phyloP scores from a whole-genome alignment of 192 early-diverging fungal genomes.

The Linnemannia exigua region DNA sequence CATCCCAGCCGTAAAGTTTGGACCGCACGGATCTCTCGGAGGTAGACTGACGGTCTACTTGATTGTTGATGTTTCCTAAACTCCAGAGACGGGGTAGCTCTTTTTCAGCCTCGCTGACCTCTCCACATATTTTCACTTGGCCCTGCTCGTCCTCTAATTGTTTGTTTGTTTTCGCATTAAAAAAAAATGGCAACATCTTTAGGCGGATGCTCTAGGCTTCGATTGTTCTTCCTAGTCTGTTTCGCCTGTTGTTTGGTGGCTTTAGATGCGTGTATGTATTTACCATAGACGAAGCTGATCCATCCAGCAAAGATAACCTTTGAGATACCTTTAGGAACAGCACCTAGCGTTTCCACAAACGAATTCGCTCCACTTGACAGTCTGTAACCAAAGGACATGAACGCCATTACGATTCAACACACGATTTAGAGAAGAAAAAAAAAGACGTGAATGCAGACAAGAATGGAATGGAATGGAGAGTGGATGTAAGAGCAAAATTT shows the following conservation, averaged over 20 bases:
- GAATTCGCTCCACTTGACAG: background rate
- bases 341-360: background rate
- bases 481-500: background rate
- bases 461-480: background rate
- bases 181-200: background rate
- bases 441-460: background rate
- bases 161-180: background rate
- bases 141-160: background rate
- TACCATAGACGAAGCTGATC: constrained; percentile 19
- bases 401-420: background rate
- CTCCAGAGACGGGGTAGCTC: background rate
- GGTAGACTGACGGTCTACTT: background rate
- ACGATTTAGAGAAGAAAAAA: background rate
- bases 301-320: constrained; percentile 30
- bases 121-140: background rate
- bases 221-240: background rate
- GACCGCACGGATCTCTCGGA: background rate
- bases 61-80: background rate
- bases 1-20: constrained; percentile 24
- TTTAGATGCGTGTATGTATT: background rate
- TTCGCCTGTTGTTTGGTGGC: background rate
- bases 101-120: background rate
- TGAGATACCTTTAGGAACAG: background rate
- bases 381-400: constrained; percentile 1
- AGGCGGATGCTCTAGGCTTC: background rate